Conservation (phyloP, 75 land plant genomes). For the Pseudotsuga menziesii region DNA sequence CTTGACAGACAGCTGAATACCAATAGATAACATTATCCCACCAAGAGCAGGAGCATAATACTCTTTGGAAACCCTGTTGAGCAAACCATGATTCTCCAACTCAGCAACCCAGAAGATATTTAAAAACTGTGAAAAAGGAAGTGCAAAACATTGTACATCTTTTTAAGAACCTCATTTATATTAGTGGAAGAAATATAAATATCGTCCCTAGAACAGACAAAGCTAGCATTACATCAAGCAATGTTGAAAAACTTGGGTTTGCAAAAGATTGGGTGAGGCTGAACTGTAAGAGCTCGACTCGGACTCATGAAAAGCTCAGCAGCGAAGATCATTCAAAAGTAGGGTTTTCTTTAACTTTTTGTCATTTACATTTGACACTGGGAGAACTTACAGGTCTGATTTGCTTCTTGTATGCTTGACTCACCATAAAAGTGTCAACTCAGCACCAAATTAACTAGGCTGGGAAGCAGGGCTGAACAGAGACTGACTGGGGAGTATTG, state of each 20-base stretch:
- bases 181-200: not conserved
- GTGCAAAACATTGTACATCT: not conserved
- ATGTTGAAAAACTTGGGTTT: not conserved
- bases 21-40: slow-evolving; percentile 97
- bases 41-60: slow-evolving; percentile 98
- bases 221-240: not conserved
- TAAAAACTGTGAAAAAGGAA: not conserved
- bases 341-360: too few relatives aligned
- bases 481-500: too few relatives aligned
- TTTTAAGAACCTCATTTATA: not conserved
- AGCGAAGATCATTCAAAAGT: too few relatives aligned
- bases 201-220: not conserved
- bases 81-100: not conserved
- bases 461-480: too few relatives aligned
- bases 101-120: not conserved
- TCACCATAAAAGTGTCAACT: too few relatives aligned
- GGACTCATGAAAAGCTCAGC: too few relatives aligned
- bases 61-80: slow-evolving; percentile 86
- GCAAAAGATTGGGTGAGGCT: not conserved
- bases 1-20: slow-evolving; percentile 78
- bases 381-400: too few relatives aligned
- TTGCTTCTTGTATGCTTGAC: too few relatives aligned
- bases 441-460: too few relatives aligned
- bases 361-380: too few relatives aligned
- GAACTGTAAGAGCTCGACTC: too few relatives aligned